Base-by-base conservation (phyloP, 139 green algal genomes). In the Asterochloris sp. region DNA sequence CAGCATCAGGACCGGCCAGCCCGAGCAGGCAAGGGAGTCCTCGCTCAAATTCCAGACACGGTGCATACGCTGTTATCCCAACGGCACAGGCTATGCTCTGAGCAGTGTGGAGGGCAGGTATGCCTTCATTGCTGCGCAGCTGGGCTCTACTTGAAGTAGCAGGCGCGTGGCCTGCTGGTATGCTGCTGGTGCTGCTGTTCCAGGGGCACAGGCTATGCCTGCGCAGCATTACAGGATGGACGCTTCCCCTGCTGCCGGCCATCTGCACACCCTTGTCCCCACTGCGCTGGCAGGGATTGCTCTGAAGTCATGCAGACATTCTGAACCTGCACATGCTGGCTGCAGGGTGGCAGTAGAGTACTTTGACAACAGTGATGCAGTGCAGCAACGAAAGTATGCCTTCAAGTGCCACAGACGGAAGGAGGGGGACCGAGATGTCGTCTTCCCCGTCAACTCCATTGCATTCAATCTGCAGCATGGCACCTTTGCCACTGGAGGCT, bases 401-500 rank as follows among this genome's bases (percentile, higher is more conserved):
- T 98, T 98, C 90, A 98, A 96, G 88, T 98, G 95, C 81, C 95
- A 98, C 81, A 86, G 95, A 0, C 82, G 86, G 11, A 90, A 80
- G 63, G 87, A 94, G 81, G 86, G 60, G 13, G 94, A 93, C 80
- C 82, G 80, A 12, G 83, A 91, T 74, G 82, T 88, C 8, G 90
- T 98, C 15, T 96, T 91, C 86, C 95, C 95, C 10, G 92, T 98
- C 64, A 96, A 97, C 78, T 83, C 90, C 74, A 93, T 98, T 28
- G 86, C 92, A n/a, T 98, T 95, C 87, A 90, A 97, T 85, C 82
- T 83, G 0, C 26, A 78, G n/a, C 74, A 88, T 76, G 95, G 95
- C 76, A 98, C 95, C 26, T 98, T 98, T 88, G 95, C 92, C 62
- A 98, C 95, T 10, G 95, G 95, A 61, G 91, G 95, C 13, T 94